Evolutionary conservation across 495 filamentous ascomycete species (phyloP), one percentile per base, ranked within the genome.

Genomic region (Tirmania nivea): DNA sequence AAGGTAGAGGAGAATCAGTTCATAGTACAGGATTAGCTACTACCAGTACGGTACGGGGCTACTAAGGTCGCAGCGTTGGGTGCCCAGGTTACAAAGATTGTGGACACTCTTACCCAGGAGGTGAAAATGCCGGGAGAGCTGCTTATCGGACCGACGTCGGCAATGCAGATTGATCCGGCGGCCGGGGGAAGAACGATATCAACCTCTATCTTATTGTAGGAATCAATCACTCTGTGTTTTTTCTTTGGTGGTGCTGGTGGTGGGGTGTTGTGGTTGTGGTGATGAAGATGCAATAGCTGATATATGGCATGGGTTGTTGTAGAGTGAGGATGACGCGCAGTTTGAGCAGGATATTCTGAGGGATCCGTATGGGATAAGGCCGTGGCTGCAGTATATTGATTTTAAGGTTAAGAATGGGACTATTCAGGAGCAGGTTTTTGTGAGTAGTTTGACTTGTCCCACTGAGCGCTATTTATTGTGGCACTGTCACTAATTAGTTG

Each of bases 331-430:
- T 64, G 92, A 99, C 67, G 78, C 81, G 36, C 75, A 94, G 34
- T 96, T 95, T 70, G 92, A 99, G 68, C 88, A 94, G 68, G 92
- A 99, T 69, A 77, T 99, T 48, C 70, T 88, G 45, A 80, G 88
- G 55, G 81, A 90, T 67, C 80, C 79, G 8, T 83, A 80, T 59
- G 90, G 77, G 64, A 78, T 88, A 57, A 94, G 90, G 68, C 89
- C 90, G 65, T 99, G 92, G 92, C 73, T 96, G 53, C 79, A 83
- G 54, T 99, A 99, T 63, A 83, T 88, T 67, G 83, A 88, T 59
- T 85, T 83, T 74, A 96, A 96, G 70, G 65, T 80, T 60, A 83
- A 86, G 60, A 79, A 88, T 74, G 88, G 86, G 59, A 84, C 76
- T 34, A 67, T 86, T 51, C 83, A 86, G 39, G 89, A 95, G 68